These are phyloP conservation scores for Ganoderma meredithae DNA, from an alignment of 1,284 basidiomycete species.

Conservation along the genomic window DNA sequence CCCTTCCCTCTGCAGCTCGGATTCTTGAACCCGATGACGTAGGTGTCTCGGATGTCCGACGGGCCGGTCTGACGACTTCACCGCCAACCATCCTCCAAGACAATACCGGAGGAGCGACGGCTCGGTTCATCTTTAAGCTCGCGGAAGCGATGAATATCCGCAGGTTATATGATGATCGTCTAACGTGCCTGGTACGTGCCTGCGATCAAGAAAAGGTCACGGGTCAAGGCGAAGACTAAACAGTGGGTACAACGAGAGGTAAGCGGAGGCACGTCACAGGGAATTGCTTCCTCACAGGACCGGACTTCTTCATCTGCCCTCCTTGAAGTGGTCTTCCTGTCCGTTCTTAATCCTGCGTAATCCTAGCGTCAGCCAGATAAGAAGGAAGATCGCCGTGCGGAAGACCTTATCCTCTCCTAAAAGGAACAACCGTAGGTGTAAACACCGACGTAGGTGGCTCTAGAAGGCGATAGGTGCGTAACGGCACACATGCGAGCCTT, in stretches of 20 bases:
- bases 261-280: neutral
- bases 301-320: neutral
- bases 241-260: neutral
- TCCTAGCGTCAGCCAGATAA: neutral
- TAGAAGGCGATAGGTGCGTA: neutral
- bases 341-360: neutral
- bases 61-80: neutral
- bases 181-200: neutral
- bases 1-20: neutral
- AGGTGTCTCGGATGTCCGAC: neutral
- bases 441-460: neutral
- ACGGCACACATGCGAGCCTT: neutral
- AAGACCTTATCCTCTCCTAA: neutral
- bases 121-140: neutral
- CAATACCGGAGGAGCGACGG: neutral
- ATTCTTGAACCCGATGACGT: neutral
- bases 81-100: neutral
- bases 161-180: neutral
- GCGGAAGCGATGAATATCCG: neutral
- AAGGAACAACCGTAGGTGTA: too few species aligned
- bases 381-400: neutral
- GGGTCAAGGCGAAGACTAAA: neutral
- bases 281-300: neutral
- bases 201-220: neutral
- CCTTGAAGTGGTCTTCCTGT: neutral